These are phyloP conservation scores for Yarrowia bubula DNA, from an alignment of 805 yeast genomes.

Conservation along the genomic window DNA sequence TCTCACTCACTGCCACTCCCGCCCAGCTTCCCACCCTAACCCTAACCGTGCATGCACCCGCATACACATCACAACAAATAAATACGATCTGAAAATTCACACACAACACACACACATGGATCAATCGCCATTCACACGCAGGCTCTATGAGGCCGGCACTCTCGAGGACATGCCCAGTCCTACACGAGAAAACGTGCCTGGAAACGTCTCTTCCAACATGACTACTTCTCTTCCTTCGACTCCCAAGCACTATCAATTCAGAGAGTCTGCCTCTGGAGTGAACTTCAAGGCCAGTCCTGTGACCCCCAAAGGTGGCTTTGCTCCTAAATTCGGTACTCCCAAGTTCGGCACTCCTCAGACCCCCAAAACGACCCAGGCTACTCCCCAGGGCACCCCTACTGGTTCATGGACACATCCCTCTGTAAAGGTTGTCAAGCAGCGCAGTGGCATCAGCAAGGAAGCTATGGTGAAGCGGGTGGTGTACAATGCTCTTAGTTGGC, in stretches of 20 bases:
- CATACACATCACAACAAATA: neutral
- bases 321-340: neutral
- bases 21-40: neutral
- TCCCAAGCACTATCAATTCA: constrained; percentile 12
- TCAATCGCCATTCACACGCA: constrained; percentile 15
- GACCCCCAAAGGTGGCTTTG: constrained; percentile 4
- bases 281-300: constrained; percentile 23
- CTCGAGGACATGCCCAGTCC: constrained; percentile 8
- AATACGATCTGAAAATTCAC: neutral
- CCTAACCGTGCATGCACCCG: neutral
- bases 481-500: constrained; percentile 52
- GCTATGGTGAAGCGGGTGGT: constrained; percentile 3
- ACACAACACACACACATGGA: neutral
- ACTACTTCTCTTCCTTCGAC: constrained; percentile 12
- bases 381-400: constrained; percentile 13
- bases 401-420: constrained; percentile 14
- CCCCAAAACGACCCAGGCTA: neutral
- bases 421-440: constrained; percentile 1
- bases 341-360: neutral
- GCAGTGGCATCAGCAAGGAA: constrained; percentile 7
- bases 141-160: constrained; percentile 7
- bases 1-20: no score
- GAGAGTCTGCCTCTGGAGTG: neutral
- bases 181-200: neutral
- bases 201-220: neutral